phyloP scores from a whole-genome alignment of 352 stramenopile genomes.

The Phytophthora kernoviae region DNA sequence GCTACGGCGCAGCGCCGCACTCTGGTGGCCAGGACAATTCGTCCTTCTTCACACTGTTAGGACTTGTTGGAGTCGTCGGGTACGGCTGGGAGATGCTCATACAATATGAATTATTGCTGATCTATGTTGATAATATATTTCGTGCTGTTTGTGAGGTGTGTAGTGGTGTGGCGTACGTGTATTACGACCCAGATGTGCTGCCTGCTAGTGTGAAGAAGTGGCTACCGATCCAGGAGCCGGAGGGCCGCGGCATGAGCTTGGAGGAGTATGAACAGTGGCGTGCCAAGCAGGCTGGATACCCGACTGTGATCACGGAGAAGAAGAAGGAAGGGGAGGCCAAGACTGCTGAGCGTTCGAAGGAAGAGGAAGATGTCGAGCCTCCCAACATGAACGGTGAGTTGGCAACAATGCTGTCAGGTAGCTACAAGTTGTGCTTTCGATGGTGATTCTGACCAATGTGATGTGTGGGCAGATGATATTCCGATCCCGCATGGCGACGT shows the following conservation, averaged over 20 bases:
- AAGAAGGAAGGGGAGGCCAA: conserved; percentile 45
- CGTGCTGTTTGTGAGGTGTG: conserved; percentile 7
- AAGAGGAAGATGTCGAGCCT: conserved; percentile 44
- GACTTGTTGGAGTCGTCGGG: conserved; percentile 64
- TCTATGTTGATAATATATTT: neutral
- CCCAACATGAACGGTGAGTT: conserved; percentile 37
- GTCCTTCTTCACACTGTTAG: conserved; percentile 80
- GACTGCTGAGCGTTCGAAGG: conserved; percentile 27
- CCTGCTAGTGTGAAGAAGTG: conserved; percentile 75
- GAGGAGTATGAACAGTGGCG: conserved; percentile 90
- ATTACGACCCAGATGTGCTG: conserved; percentile 86
- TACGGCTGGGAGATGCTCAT: conserved; percentile 16
- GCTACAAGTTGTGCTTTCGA: neutral
- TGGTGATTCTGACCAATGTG: neutral
- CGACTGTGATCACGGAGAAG: conserved; percentile 28
- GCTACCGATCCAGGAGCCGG: conserved; percentile 80
- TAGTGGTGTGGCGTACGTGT: conserved; percentile 81
- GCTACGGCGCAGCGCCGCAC: conserved; percentile 68
- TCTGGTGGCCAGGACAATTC: conserved; percentile 77
- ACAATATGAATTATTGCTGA: neutral
- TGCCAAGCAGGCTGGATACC: conserved; percentile 66
- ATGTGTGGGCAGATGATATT: conserved; percentile 38
- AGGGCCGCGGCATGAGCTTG: conserved; percentile 85
- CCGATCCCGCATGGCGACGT: conserved; percentile 64
- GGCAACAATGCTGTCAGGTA: neutral